Percentiles rank a stretch among this genome's conserved stretches.
These are phyloP conservation scores for Boletus reticulatus DNA, from an alignment of 768 basidiomycete species.

Conservation along the genomic window DNA sequence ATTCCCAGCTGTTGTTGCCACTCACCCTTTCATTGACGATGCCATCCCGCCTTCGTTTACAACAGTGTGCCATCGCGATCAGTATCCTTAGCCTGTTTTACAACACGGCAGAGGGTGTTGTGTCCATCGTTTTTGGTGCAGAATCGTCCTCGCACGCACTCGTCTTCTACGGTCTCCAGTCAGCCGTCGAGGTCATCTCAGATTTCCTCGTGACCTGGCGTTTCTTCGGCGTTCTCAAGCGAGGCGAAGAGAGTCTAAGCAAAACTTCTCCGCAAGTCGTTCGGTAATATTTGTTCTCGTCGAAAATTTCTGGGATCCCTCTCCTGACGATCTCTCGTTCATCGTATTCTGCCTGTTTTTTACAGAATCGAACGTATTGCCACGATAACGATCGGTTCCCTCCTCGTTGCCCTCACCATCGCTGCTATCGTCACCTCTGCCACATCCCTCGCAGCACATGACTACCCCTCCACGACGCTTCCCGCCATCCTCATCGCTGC, in stretches of 20 bases:
- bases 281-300: slow-evolving; percentile 5
- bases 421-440: slow-evolving; percentile 38
- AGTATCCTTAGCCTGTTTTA: slow-evolving; percentile 41
- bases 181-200: slow-evolving; percentile 45
- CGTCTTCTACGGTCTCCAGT: slow-evolving; percentile 49
- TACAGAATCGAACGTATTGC: slow-evolving; percentile 38
- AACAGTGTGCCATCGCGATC: slow-evolving; percentile 40
- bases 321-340: neutral
- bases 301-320: neutral
- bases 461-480: slow-evolving; percentile 38
- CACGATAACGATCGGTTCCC: slow-evolving; percentile 35
- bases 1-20: neutral
- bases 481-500: slow-evolving; percentile 44
- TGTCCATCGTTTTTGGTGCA: slow-evolving; percentile 44
- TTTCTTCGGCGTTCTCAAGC: slow-evolving; percentile 33
- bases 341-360: neutral
- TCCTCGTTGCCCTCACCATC: slow-evolving; percentile 37
- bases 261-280: slow-evolving; percentile 7
- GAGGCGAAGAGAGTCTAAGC: slow-evolving; percentile 26
- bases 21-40: slow-evolving; percentile 2
- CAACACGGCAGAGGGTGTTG: slow-evolving; percentile 40
- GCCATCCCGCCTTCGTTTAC: slow-evolving; percentile 18
- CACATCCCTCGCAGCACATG: slow-evolving; percentile 32
- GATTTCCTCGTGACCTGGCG: slow-evolving; percentile 45
- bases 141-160: slow-evolving; percentile 44